A percentile compares a stretch with the other conserved stretches of the same genome.
phyloP scores from a whole-genome alignment of 23 red algal genomes.

The Cyanidiococcus yangmingshanensis region DNA sequence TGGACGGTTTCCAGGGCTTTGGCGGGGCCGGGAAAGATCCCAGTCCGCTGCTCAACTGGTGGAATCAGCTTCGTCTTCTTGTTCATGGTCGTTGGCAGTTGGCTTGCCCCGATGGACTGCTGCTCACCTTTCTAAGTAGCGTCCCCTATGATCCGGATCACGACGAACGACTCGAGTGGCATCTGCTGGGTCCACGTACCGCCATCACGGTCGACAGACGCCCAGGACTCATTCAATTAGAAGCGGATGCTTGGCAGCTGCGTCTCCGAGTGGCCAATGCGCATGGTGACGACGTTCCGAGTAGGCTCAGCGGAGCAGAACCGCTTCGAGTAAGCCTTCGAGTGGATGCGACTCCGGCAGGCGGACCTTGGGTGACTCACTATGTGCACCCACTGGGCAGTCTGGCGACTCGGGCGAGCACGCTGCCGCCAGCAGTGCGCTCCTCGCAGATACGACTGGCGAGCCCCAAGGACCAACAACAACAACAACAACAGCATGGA shows the following conservation, averaged over 20 bases:
- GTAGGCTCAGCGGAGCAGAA: background rate
- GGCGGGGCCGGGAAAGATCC: slow-evolving; percentile 8
- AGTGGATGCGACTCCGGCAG: background rate
- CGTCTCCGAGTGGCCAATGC: background rate
- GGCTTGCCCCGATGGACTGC: slow-evolving; percentile 3
- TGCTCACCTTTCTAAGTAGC: background rate
- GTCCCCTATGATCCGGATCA: background rate
- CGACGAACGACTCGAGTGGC: background rate
- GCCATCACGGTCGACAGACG: background rate
- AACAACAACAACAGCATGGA: no score
- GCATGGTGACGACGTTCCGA: background rate
- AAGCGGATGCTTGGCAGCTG: background rate
- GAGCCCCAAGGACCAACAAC: no score
- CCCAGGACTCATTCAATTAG: background rate
- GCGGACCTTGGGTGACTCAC: background rate
- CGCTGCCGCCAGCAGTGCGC: no score
- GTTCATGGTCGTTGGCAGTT: slow-evolving; percentile 1
- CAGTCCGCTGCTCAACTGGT: slow-evolving; percentile 22
- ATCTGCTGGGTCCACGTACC: background rate
- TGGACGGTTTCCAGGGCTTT: slow-evolving; percentile 17
- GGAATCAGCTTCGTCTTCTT: slow-evolving; percentile 6
- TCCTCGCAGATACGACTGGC: no score
- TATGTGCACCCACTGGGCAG: background rate
- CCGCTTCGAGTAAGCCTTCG: background rate
- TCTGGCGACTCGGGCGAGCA: no score